Conservation (phyloP, 2,329 filamentous ascomycete species). For the Biscogniauxia mediterranea region DNA sequence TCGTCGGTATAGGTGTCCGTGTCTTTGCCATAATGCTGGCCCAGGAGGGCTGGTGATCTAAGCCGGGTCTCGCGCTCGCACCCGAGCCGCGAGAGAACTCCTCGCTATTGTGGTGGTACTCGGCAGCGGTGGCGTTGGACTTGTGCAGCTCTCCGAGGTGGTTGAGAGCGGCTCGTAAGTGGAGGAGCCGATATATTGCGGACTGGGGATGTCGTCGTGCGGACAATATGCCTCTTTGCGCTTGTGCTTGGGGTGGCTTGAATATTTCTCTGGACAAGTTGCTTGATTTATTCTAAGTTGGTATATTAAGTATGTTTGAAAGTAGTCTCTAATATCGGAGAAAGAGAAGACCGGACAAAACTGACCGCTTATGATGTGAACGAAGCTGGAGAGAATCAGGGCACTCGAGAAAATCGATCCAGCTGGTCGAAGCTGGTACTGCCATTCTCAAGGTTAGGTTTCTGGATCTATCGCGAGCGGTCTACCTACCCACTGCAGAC, state of each 20-base stretch:
- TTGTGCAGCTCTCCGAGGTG: too few species aligned
- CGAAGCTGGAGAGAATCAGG: slow-evolving; percentile 33
- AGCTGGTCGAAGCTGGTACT: slow-evolving; percentile 35
- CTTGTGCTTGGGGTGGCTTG: slow-evolving; percentile 13
- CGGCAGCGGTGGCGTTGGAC: too few species aligned
- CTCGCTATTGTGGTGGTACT: too few species aligned
- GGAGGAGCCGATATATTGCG: slow-evolving; percentile 13
- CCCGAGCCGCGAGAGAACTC: neutral
- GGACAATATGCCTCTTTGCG: slow-evolving; percentile 12
- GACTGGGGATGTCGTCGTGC: slow-evolving; percentile 10
- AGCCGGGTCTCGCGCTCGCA: slow-evolving; percentile 4
- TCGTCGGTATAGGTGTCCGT: neutral
- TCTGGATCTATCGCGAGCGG: slow-evolving; percentile 24
- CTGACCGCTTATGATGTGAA: slow-evolving; percentile 31
- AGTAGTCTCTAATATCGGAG: too few species aligned
- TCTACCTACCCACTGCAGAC: slow-evolving; percentile 29
- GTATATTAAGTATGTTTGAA: too few species aligned
- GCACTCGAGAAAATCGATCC: slow-evolving; percentile 32
- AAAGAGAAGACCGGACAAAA: neutral
- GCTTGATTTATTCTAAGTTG: neutral
- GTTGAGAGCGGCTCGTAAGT: too few species aligned
- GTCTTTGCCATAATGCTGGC: slow-evolving; percentile 3
- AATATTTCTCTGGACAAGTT: slow-evolving; percentile 21
- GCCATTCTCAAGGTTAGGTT: slow-evolving; percentile 32
- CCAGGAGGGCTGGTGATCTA: slow-evolving; percentile 13